phyloP scores from a whole-genome alignment of 805 yeast genomes.

The Kodamaea restingae region DNA sequence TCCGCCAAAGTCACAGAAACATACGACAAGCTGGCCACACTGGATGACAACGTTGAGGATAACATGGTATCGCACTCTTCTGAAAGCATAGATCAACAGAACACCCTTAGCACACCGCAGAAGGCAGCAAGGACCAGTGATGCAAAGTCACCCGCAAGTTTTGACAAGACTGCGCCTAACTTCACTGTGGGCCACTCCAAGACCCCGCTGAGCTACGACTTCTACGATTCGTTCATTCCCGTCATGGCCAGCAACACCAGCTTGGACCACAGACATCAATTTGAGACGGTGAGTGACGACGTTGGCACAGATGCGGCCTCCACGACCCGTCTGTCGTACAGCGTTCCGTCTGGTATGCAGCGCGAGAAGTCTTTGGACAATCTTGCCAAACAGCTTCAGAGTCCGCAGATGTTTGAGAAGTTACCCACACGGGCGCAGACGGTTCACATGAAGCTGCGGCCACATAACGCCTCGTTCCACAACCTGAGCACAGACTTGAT shows the following conservation, averaged over 20 bases:
- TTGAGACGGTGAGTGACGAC: constrained; percentile 1
- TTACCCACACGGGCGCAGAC: constrained; percentile 33
- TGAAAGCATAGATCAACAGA: constrained; percentile 7
- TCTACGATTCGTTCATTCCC: constrained; percentile 42
- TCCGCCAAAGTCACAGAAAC: constrained; percentile 6
- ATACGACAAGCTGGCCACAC: constrained; percentile 2
- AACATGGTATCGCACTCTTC: constrained; percentile 4
- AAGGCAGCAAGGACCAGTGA: constrained; percentile 2
- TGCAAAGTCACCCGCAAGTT: background rate
- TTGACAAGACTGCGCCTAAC: background rate
- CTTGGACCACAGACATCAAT: background rate
- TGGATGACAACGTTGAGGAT: background rate
- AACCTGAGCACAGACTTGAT: constrained; percentile 28
- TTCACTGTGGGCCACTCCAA: background rate
- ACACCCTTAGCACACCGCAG: constrained; percentile 6
- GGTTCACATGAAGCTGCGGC: constrained; percentile 17
- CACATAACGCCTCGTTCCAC: constrained; percentile 8
- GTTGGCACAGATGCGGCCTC: constrained; percentile 4
- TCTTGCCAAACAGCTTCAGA: constrained; percentile 37
- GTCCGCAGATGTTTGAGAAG: constrained; percentile 35
- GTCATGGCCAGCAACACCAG: constrained; percentile 20
- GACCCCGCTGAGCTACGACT: constrained; percentile 25
- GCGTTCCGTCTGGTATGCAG: constrained; percentile 4
- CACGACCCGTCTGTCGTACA: constrained; percentile 6
- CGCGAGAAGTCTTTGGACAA: constrained; percentile 26